Evolutionary conservation across 2,329 filamentous ascomycete genomes (phyloP).

Genomic region (Emericellopsis atlantica): DNA sequence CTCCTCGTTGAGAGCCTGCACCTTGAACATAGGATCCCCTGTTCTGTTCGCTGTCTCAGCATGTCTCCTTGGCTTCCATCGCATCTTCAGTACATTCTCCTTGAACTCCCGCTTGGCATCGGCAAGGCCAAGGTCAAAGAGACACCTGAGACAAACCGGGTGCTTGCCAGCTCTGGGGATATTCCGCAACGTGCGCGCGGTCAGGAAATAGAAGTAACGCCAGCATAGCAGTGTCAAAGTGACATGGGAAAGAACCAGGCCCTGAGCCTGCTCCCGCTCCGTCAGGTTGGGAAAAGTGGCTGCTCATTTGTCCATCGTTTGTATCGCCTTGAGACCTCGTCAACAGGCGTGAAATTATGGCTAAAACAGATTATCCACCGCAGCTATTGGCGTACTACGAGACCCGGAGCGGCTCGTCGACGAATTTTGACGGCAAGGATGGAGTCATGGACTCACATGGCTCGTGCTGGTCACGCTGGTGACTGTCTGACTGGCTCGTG

Average conservation of each 20-base stretch:
- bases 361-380: too few relatives aligned
- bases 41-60: background rate
- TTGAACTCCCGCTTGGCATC: background rate
- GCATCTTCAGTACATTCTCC: too few relatives aligned
- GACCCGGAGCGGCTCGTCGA: too few relatives aligned
- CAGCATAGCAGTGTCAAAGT: background rate
- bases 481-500: too few relatives aligned
- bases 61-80: background rate
- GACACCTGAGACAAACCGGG: too few relatives aligned
- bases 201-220: background rate
- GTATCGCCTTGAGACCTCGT: too few relatives aligned
- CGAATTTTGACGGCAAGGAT: too few relatives aligned
- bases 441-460: too few relatives aligned
- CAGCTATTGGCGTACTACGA: too few relatives aligned
- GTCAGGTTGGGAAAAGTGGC: background rate
- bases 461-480: too few relatives aligned
- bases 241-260: background rate
- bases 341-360: too few relatives aligned
- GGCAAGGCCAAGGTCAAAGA: background rate
- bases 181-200: background rate
- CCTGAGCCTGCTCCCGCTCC: background rate
- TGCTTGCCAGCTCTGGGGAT: background rate
- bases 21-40: slow-evolving; percentile 1
- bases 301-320: background rate
- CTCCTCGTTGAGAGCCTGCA: slow-evolving; percentile 3